Percentiles rank a stretch among this genome's conserved stretches.
These are phyloP conservation scores for Rhynchospora breviuscula DNA, from an alignment of 176 grass and related monocot genomes.

Conservation along the genomic window DNA sequence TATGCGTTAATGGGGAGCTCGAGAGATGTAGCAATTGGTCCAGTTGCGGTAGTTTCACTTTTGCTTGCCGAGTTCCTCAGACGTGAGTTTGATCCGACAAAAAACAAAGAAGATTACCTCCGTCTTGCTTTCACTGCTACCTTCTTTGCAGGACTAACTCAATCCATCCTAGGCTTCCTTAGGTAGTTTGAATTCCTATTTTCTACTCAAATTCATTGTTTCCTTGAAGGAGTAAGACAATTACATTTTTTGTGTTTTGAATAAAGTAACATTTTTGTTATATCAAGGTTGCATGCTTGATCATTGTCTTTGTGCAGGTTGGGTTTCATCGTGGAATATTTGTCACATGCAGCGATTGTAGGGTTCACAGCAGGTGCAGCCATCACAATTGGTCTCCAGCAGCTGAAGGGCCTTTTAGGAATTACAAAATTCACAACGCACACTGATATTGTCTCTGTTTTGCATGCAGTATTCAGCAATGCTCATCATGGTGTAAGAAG, in stretches of 20 bases:
- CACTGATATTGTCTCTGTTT: conserved; percentile 62
- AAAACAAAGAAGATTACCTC: conserved; percentile 33
- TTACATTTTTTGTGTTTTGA: not conserved
- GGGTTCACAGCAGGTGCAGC: conserved; percentile 82
- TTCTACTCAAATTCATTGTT: not conserved
- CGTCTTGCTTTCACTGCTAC: conserved; percentile 66
- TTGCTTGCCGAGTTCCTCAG: conserved; percentile 60
- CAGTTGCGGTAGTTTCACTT: conserved; percentile 75
- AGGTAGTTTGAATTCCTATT: conserved; percentile 27
- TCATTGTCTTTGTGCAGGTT: conserved; percentile 34
- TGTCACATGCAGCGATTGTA: conserved; percentile 80
- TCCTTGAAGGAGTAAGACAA: not conserved
- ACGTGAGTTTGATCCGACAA: conserved; percentile 42
- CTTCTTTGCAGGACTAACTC: conserved; percentile 67
- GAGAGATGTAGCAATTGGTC: conserved; percentile 75
- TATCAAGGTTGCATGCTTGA: not conserved
- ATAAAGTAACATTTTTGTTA: not conserved
- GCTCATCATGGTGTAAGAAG: conserved; percentile 64
- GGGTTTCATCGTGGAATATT: conserved; percentile 81
- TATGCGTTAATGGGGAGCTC: conserved; percentile 78
- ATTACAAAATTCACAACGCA: conserved; percentile 60
- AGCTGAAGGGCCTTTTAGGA: conserved; percentile 80
- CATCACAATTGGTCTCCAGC: conserved; percentile 76
- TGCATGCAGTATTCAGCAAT: conserved; percentile 57
- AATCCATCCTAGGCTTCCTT: conserved; percentile 56